Base-by-base conservation (phyloP, 2,329 filamentous ascomycete species). In the Fusarium begoniae region DNA sequence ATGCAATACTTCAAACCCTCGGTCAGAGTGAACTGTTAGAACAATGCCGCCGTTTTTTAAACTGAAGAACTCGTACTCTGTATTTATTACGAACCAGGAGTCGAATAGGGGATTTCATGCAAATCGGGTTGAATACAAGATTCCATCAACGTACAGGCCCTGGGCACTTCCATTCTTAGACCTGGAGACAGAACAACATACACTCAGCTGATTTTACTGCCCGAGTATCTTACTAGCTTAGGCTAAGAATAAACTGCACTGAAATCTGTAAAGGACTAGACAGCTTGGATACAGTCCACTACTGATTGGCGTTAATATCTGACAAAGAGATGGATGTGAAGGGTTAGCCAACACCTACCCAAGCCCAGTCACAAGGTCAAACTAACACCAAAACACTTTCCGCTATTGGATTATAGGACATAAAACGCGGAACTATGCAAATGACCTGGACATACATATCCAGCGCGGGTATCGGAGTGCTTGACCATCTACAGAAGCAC, bases 11-110 rank as follows among this genome's bases (percentile, higher is more conserved):
- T 26, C 24, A 26, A 26, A 26, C 24, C 24, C 24, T 26, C 24
- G 24, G 24, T 26, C 24, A 26, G 26, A 26, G 26, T 26, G 5
- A 26, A 26, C 26, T 6, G 26, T 26, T 26, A 20, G 1, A 13
- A 35, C 8, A 35, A 14, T 20, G 11, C 48, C 8, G 2, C 8
- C 0, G 0, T 17, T 5, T 35, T 8, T 18, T 6, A 15, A 7
- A 20, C 0, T 1, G 6, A 1, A 20, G 9, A 9, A 2, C 13
- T 1, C 1, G 8, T 8, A 18, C 1, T 2, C 2, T 0, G 11
- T 8, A 0, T 35, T 20, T 2, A 0, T 4, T 11, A 8, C 8
- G 3, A 20, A 24, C 4, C 17, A 20, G 8, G 30, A 24, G 3
- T 10, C 6, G 2, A 10, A 0, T n/a, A 3, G 8, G 1, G 3